phyloP scores from a whole-genome alignment of 768 basidiomycete genomes.

The Hygrocybe punicea region DNA sequence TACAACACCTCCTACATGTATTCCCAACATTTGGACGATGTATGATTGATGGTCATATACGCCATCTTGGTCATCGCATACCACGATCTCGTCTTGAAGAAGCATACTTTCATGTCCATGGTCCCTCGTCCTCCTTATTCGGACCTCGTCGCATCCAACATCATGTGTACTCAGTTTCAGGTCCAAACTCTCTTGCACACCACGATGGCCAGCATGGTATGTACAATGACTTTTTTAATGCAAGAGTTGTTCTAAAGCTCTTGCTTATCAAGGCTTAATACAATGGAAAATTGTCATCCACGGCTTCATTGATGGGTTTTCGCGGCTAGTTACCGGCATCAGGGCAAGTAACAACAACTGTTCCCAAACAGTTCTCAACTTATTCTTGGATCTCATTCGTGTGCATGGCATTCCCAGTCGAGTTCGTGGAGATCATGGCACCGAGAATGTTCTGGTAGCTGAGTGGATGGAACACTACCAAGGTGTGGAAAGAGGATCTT shows the following conservation, averaged over 20 bases:
- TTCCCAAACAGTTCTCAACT: slow-evolving; percentile 34
- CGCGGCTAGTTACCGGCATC: slow-evolving; percentile 35
- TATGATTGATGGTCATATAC: slow-evolving; percentile 25
- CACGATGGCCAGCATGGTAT: slow-evolving; percentile 38
- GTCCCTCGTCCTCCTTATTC: slow-evolving; percentile 19
- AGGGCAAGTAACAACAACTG: slow-evolving; percentile 40
- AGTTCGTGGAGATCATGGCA: slow-evolving; percentile 33
- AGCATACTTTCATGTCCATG: slow-evolving; percentile 20
- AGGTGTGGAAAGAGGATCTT: slow-evolving; percentile 29
- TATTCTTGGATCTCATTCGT: slow-evolving; percentile 28
- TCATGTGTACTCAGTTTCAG: slow-evolving; percentile 31
- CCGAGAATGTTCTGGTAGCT: slow-evolving; percentile 34
- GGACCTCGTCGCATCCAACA: slow-evolving; percentile 22
- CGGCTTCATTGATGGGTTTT: slow-evolving; percentile 43
- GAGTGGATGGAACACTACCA: slow-evolving; percentile 24
- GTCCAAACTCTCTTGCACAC: no score
- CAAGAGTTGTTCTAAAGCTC: slow-evolving; percentile 22
- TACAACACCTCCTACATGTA: slow-evolving; percentile 16
- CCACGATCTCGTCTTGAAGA: slow-evolving; percentile 15
- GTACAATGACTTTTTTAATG: slow-evolving; percentile 16
- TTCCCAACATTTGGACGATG: slow-evolving; percentile 27
- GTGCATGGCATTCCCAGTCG: slow-evolving; percentile 33
- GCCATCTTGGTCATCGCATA: slow-evolving; percentile 18
- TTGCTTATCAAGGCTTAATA: slow-evolving; percentile 33
- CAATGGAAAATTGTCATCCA: slow-evolving; percentile 38